A percentile compares a stretch with the other conserved stretches of the same genome.
phyloP scores from a whole-genome alignment of 306 rosid genomes.

The Morella rubra region DNA sequence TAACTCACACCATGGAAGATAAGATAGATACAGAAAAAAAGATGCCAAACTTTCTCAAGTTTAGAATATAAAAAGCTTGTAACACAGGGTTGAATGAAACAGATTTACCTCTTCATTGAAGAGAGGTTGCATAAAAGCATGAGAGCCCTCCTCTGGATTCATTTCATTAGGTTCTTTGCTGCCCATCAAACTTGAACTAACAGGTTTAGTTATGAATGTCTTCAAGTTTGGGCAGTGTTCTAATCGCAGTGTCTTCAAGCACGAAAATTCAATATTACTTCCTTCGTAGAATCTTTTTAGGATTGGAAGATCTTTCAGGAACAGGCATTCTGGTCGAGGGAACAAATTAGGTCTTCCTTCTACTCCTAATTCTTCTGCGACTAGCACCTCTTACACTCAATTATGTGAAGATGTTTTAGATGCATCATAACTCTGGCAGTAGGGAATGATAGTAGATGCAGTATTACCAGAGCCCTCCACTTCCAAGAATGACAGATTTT shows the following conservation, averaged over 20 bases:
- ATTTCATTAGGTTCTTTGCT: background rate
- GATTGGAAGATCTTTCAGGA: background rate
- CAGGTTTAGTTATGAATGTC: background rate
- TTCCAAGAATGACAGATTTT: too few species aligned
- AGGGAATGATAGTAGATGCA: too few species aligned
- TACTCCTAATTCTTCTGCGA: background rate
- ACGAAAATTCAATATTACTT: background rate
- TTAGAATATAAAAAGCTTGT: too few species aligned
- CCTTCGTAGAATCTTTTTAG: constrained; percentile 10
- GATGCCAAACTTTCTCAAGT: too few species aligned
- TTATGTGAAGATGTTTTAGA: too few species aligned
- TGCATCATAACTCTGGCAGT: too few species aligned
- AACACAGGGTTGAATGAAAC: too few species aligned
- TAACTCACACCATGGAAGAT: too few species aligned
- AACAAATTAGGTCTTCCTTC: background rate
- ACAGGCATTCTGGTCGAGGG: background rate
- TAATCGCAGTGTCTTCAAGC: background rate
- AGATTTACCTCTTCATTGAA: too few species aligned
- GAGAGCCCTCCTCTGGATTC: fast-evolving
- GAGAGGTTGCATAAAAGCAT: background rate
- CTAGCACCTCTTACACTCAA: background rate
- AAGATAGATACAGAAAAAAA: too few species aligned
- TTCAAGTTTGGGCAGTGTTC: background rate
- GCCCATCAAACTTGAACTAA: background rate
- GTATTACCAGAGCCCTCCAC: too few species aligned